Conservation (phyloP, 192 early-diverging fungal genomes). For the Backusella australiensis region DNA sequence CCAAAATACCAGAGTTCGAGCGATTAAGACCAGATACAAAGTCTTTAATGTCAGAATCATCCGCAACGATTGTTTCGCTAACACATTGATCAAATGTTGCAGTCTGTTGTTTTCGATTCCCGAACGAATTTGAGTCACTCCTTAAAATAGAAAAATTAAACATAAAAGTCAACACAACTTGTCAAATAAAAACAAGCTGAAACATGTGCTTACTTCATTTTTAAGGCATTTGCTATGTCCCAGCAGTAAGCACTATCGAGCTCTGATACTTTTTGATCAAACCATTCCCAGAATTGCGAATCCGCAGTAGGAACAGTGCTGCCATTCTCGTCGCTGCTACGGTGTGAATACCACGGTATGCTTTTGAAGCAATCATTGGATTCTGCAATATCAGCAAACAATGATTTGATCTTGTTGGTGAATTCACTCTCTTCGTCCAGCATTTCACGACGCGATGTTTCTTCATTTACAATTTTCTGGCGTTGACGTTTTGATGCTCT, state of each 20-base stretch:
- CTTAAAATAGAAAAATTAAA: conserved; percentile 4
- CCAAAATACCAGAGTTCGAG: conserved; percentile 25
- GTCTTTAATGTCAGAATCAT: not conserved
- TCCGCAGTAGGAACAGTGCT: not conserved
- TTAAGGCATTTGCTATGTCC: conserved; percentile 11
- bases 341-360: not conserved
- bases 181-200: not conserved
- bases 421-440: conserved; percentile 30
- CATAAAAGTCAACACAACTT: not conserved
- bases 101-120: not conserved
- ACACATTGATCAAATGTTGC: not conserved
- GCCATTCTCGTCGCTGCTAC: not conserved
- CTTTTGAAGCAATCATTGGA: not conserved
- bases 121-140: not conserved
- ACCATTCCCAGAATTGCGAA: conserved; percentile 23
- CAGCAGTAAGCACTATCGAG: conserved; percentile 16
- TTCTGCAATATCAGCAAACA: conserved; percentile 8
- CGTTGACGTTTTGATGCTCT: conserved; percentile 37
- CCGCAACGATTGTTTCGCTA: not conserved
- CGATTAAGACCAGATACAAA: conserved; percentile 21
- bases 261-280: conserved; percentile 32
- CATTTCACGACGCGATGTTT: conserved; percentile 22
- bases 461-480: conserved; percentile 33
- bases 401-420: conserved; percentile 9
- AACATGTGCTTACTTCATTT: conserved; percentile 6